A percentile compares a stretch with the other conserved stretches of the same genome.
Conservation (phyloP, 192 early-diverging fungal genomes). For the Ramicandelaber brevisporus region DNA sequence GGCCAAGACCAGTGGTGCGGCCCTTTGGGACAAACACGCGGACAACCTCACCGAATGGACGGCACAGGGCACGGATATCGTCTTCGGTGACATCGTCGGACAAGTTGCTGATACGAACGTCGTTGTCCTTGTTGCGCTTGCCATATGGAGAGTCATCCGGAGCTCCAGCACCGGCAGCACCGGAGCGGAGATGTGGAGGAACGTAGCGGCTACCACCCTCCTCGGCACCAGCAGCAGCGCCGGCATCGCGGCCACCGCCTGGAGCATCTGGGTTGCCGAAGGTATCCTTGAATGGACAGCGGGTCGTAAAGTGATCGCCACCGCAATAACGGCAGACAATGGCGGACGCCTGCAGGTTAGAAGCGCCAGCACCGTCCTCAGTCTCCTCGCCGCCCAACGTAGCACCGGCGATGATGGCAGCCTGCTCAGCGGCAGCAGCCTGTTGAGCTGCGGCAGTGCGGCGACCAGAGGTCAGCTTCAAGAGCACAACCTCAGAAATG, state of each 20-base stretch:
- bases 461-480: conserved; percentile 54
- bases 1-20: conserved; percentile 61
- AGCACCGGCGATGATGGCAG: no score
- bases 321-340: conserved; percentile 88
- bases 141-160: conserved; percentile 23
- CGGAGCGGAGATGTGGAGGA: conserved; percentile 62
- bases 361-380: conserved; percentile 21
- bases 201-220: conserved; percentile 48
- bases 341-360: conserved; percentile 52
- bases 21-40: conserved; percentile 73
- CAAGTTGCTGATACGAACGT: conserved; percentile 84
- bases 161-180: conserved; percentile 10
- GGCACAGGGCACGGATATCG: conserved; percentile 74
- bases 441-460: conserved; percentile 19
- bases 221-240: conserved; percentile 6
- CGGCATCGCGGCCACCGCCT: not conserved
- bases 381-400: no score
- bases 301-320: conserved; percentile 84
- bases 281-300: conserved; percentile 97
- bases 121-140: conserved; percentile 38
- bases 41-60: conserved; percentile 55
- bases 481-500: conserved; percentile 58
- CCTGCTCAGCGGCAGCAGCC: conserved; percentile 28
- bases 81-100: conserved; percentile 76
- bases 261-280: conserved; percentile 9